phyloP scores from a whole-genome alignment of 2,329 filamentous ascomycete genomes.

The Pleomassaria siparia region DNA sequence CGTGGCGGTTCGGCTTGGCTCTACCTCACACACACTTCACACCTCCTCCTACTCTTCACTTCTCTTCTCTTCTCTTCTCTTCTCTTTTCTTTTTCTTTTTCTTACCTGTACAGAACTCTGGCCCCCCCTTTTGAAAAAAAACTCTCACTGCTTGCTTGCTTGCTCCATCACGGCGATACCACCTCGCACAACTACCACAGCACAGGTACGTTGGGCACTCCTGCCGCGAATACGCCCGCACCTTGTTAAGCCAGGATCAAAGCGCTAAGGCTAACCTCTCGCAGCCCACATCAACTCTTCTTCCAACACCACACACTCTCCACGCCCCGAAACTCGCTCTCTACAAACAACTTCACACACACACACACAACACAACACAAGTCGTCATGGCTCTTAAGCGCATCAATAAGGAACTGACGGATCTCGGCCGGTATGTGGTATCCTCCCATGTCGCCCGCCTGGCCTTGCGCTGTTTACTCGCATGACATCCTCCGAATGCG shows the following conservation, averaged over 20 bases:
- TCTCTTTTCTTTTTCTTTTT: conserved; percentile 7
- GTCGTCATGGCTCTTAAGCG: conserved; percentile 79
- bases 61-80: conserved; percentile 4
- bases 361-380: conserved; percentile 21
- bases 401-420: conserved; percentile 92
- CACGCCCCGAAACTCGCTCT: conserved; percentile 15
- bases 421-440: conserved; percentile 74
- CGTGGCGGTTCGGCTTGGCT: conserved; percentile 16
- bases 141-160: background rate
- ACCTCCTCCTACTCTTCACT: too few species aligned
- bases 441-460: conserved; percentile 15
- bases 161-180: background rate
- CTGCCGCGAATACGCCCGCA: conserved; percentile 38
- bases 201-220: conserved; percentile 12
- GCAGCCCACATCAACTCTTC: conserved; percentile 40
- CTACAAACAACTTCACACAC: conserved; percentile 16
- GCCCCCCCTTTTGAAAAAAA: too few species aligned
- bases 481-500: conserved; percentile 40
- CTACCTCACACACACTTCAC: conserved; percentile 28
- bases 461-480: conserved; percentile 36
- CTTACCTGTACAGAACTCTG: conserved; percentile 4
- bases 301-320: conserved; percentile 32
- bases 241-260: conserved; percentile 30
- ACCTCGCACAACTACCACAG: background rate
- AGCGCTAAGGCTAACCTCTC: conserved; percentile 40